A percentile compares a stretch with the other conserved stretches of the same genome.
Conservation (phyloP, 192 early-diverging fungal species). For the Rhizophagus sp. region DNA sequence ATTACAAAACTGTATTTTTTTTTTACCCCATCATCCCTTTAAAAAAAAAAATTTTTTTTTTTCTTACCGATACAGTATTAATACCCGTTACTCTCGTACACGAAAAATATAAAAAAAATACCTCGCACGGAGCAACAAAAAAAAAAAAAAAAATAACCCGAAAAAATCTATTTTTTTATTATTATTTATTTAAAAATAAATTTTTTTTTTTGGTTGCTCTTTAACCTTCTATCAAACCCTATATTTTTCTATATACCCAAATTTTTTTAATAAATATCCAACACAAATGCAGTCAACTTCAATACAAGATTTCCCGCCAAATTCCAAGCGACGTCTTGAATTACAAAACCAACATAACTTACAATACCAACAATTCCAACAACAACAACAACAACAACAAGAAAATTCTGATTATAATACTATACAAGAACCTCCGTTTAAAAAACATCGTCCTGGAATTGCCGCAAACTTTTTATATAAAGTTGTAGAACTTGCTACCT, state of each 20-base stretch:
- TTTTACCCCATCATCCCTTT: neutral
- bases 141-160: no score
- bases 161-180: no score
- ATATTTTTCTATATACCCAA: no score
- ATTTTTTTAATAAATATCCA: no score
- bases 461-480: constrained; percentile 23
- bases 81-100: neutral
- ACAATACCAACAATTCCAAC: neutral
- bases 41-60: neutral
- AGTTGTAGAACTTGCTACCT: constrained; percentile 12
- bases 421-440: neutral
- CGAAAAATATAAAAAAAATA: neutral
- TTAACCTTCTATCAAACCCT: no score
- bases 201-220: no score
- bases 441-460: neutral
- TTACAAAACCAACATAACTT: neutral
- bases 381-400: neutral
- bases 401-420: no score
- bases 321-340: neutral
- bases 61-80: neutral
- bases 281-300: neutral
- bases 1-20: no score
- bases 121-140: neutral
- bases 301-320: neutral
- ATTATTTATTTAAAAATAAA: no score